Percentiles rank a stretch among this genome's conserved stretches.
phyloP scores from a whole-genome alignment of 176 grass and related monocot genomes.

The Elaeis guineensis region DNA sequence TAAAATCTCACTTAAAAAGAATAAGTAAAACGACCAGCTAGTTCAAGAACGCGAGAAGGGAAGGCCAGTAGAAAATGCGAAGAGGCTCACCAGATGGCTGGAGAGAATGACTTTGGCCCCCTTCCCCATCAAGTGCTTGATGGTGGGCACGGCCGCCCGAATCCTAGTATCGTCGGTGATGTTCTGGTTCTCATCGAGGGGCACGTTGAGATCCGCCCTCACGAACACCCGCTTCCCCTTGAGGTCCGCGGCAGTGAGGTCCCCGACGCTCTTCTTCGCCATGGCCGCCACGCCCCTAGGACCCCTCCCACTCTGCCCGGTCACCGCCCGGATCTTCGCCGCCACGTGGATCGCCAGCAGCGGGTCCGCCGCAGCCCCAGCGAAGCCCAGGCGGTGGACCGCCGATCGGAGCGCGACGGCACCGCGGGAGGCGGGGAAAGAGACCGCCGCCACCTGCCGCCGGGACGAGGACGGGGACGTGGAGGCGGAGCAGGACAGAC shows the following conservation, averaged over 20 bases:
- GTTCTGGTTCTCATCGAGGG: conserved; percentile 30
- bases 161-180: conserved; percentile 35
- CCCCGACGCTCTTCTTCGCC: conserved; percentile 39
- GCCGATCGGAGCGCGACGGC: neutral
- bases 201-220: conserved; percentile 33
- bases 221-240: conserved; percentile 30
- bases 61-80: neutral
- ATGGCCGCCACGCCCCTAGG: conserved; percentile 20
- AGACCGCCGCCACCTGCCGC: too few species aligned
- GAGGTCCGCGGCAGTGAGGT: conserved; percentile 21
- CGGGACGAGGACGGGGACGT: too few species aligned
- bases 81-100: conserved; percentile 32
- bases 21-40: too few species aligned
- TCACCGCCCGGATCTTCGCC: neutral
- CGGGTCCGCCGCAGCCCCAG: neutral
- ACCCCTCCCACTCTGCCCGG: conserved; percentile 1
- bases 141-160: conserved; percentile 31
- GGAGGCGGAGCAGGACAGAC: too few species aligned
- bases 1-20: too few species aligned
- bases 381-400: neutral
- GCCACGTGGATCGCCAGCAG: conserved; percentile 1
- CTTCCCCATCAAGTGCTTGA: conserved; percentile 28
- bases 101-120: conserved; percentile 33
- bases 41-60: too few species aligned
- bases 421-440: neutral